Conservation (phyloP, 345 rosid genomes). For the Brassica rapa region DNA sequence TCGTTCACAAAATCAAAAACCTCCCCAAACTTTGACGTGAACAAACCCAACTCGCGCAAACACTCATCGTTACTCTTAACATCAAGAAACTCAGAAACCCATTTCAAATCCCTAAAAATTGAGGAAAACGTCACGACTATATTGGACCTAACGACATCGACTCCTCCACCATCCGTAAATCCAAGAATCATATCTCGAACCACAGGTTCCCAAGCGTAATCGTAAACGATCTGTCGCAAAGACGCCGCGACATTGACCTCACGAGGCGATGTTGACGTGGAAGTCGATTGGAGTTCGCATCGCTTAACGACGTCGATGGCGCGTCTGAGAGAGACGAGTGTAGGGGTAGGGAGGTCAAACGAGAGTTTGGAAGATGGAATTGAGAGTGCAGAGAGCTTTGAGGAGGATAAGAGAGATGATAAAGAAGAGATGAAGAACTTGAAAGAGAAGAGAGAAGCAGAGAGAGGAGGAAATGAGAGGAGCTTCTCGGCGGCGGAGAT, state of each 20-base stretch:
- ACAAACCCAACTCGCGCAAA: slow-evolving; percentile 42
- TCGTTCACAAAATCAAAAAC: slow-evolving; percentile 58
- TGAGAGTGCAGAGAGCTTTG: slow-evolving; percentile 60
- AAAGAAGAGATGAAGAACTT: slow-evolving; percentile 76
- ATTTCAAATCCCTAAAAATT: slow-evolving; percentile 39
- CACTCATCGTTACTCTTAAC: slow-evolving; percentile 41
- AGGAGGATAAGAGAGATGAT: slow-evolving; percentile 85
- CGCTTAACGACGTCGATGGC: slow-evolving; percentile 37
- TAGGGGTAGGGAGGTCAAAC: slow-evolving; percentile 58
- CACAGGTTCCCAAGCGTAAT: slow-evolving; percentile 76
- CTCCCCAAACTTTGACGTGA: slow-evolving; percentile 42
- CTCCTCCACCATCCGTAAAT: slow-evolving; percentile 9
- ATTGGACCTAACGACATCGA: slow-evolving; percentile 55
- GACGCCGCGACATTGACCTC: slow-evolving; percentile 51
- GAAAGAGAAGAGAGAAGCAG: slow-evolving; percentile 69
- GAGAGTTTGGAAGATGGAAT: slow-evolving; percentile 59
- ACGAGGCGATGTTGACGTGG: slow-evolving; percentile 42
- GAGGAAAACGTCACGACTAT: slow-evolving; percentile 81
- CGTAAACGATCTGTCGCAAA: slow-evolving; percentile 75
- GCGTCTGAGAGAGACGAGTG: slow-evolving; percentile 53
- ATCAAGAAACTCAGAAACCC: slow-evolving; percentile 56
- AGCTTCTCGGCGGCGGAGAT: slow-evolving; percentile 57
- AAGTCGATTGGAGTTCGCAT: neutral
- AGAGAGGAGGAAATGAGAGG: slow-evolving; percentile 58
- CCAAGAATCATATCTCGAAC: slow-evolving; percentile 44